Evolutionary conservation across 768 basidiomycete species (phyloP).

Genomic region (Gymnopilus junonius): DNA sequence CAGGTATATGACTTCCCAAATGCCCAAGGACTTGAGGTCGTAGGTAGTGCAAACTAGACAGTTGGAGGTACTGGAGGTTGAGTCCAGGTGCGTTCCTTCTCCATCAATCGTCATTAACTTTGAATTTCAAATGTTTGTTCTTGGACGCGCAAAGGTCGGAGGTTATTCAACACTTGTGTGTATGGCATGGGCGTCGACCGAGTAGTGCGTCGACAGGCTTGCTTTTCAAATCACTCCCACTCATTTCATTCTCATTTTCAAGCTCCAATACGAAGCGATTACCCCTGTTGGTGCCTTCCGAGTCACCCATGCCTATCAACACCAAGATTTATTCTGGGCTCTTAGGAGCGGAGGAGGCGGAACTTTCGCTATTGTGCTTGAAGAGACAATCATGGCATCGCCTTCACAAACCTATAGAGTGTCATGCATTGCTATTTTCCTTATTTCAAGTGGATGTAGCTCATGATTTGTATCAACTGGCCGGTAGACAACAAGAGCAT

Average conservation of each 20-base stretch:
- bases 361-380: constrained; percentile 49
- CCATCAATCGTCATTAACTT: neutral
- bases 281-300: constrained; percentile 53
- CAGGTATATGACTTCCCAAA: constrained; percentile 49
- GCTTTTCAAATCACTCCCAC: neutral
- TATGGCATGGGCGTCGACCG: constrained; percentile 52
- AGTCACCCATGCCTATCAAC: constrained; percentile 51
- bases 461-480: constrained; percentile 31
- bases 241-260: neutral
- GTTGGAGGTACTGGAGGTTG: constrained; percentile 50
- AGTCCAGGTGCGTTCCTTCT: constrained; percentile 28
- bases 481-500: constrained; percentile 29
- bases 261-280: constrained; percentile 56
- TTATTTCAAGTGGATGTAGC: neutral
- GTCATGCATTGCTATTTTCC: constrained; percentile 5
- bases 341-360: constrained; percentile 54
- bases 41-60: constrained; percentile 46
- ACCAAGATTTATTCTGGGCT: constrained; percentile 59
- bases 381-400: constrained; percentile 39
- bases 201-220: constrained; percentile 36
- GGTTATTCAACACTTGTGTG: constrained; percentile 46
- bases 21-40: constrained; percentile 44
- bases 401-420: constrained; percentile 29
- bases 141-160: constrained; percentile 35
- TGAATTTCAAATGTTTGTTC: neutral